Evolutionary conservation across 2,329 filamentous ascomycete species (phyloP).

Genomic region (Monascus ruber): DNA sequence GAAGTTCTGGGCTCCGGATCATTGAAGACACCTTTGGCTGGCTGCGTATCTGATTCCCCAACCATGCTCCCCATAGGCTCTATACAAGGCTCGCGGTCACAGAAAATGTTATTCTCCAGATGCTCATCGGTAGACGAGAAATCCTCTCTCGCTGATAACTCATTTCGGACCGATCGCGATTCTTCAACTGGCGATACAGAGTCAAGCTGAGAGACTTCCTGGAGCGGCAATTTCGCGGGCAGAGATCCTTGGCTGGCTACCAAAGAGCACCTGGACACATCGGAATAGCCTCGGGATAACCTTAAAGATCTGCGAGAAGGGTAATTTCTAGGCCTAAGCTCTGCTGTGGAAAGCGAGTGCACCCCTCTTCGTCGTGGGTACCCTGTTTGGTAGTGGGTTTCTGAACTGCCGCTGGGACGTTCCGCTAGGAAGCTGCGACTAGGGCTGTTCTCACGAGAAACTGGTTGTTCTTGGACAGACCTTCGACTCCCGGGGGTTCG

Average conservation of each 20-base stretch:
- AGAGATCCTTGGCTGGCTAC: background rate
- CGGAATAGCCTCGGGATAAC: constrained; percentile 10
- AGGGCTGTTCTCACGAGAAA: constrained; percentile 21
- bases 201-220: background rate
- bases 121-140: too few species aligned
- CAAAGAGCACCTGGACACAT: constrained; percentile 11
- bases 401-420: constrained; percentile 48
- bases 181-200: background rate
- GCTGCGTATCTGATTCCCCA: too few species aligned
- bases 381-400: constrained; percentile 19
- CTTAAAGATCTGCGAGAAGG: constrained; percentile 3
- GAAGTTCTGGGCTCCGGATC: constrained; percentile 1
- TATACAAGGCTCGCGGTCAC: too few species aligned
- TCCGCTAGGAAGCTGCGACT: constrained; percentile 55
- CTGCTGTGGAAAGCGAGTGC: constrained; percentile 20
- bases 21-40: too few species aligned
- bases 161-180: too few species aligned
- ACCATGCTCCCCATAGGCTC: too few species aligned
- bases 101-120: too few species aligned
- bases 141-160: too few species aligned
- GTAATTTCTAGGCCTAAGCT: constrained; percentile 1
- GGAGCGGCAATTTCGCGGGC: too few species aligned
- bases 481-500: constrained; percentile 4
- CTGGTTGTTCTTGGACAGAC: constrained; percentile 1
- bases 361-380: constrained; percentile 18